phyloP scores from a whole-genome alignment of 225 moss, liverwort and hornwort species.

The Anthoceros angustus region DNA sequence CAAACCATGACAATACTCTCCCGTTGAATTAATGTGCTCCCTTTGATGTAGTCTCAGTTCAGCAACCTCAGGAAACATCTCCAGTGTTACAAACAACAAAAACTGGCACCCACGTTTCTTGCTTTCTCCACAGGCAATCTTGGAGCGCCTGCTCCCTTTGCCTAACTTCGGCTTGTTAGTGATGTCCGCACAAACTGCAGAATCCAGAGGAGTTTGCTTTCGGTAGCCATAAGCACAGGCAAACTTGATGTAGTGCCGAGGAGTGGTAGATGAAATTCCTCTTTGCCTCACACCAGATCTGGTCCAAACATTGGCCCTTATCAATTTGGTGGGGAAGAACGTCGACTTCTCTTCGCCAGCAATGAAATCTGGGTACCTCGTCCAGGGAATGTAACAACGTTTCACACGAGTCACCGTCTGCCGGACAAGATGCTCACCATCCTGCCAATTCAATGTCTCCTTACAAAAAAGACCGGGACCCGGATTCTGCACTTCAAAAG shows the following conservation, averaged over 20 bases:
- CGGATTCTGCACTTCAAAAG: background rate
- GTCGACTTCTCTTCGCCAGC: background rate
- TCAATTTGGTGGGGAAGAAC: background rate
- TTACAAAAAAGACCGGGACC: background rate
- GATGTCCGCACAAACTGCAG: background rate
- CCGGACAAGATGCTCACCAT: background rate
- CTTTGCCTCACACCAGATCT: background rate
- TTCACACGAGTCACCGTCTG: background rate
- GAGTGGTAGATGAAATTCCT: background rate
- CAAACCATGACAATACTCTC: background rate
- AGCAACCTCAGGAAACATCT: background rate
- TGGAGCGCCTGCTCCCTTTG: background rate
- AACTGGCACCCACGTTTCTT: background rate
- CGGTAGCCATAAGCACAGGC: background rate
- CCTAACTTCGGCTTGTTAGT: background rate
- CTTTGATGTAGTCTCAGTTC: background rate
- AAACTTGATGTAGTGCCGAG: background rate
- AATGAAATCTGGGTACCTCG: background rate
- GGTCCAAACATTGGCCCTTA: slow-evolving; percentile 1
- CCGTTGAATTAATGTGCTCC: background rate
- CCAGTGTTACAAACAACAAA: background rate
- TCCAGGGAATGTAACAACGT: background rate
- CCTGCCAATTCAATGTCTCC: background rate
- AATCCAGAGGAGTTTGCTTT: background rate
- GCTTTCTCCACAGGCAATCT: background rate